Evolutionary conservation across 1,284 basidiomycete genomes (phyloP).

Genomic region (Trichosporon ovoides): DNA sequence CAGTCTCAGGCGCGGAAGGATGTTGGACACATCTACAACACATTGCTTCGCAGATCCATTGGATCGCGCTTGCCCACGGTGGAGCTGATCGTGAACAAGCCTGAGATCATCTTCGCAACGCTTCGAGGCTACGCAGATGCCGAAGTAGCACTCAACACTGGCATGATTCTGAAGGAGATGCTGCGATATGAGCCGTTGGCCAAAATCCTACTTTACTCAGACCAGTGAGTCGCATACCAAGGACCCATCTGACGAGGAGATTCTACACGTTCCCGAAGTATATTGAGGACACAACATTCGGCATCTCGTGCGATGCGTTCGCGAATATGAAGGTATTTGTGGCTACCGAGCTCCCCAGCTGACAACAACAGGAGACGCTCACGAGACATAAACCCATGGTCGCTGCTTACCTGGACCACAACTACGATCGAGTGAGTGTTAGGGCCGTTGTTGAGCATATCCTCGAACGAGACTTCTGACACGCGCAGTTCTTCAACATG

Average conservation of each 20-base stretch:
- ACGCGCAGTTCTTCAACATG: slow-evolving; percentile 81
- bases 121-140: slow-evolving; percentile 88
- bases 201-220: slow-evolving; percentile 85
- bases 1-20: slow-evolving; percentile 64
- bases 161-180: slow-evolving; percentile 98
- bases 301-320: slow-evolving; percentile 96
- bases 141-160: slow-evolving; percentile 93
- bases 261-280: slow-evolving; percentile 96
- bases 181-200: slow-evolving; percentile 84
- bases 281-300: slow-evolving; percentile 96
- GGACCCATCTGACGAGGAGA: slow-evolving; percentile 50
- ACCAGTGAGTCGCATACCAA: slow-evolving; percentile 61
- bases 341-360: background rate
- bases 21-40: slow-evolving; percentile 94
- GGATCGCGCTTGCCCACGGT: slow-evolving; percentile 90
- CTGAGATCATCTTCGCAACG: slow-evolving; percentile 81
- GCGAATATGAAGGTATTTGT: slow-evolving; percentile 72
- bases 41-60: slow-evolving; percentile 89
- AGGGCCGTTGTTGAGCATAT: background rate
- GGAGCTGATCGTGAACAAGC: slow-evolving; percentile 79
- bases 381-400: slow-evolving; percentile 97
- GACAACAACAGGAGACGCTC: slow-evolving; percentile 62
- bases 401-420: slow-evolving; percentile 88
- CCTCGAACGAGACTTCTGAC: background rate
- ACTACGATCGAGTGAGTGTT: slow-evolving; percentile 78